Percentiles rank a stretch among this genome's conserved stretches.
Evolutionary conservation across 805 yeast genomes (phyloP).

Genomic region (Saccharomycopsis vini): DNA sequence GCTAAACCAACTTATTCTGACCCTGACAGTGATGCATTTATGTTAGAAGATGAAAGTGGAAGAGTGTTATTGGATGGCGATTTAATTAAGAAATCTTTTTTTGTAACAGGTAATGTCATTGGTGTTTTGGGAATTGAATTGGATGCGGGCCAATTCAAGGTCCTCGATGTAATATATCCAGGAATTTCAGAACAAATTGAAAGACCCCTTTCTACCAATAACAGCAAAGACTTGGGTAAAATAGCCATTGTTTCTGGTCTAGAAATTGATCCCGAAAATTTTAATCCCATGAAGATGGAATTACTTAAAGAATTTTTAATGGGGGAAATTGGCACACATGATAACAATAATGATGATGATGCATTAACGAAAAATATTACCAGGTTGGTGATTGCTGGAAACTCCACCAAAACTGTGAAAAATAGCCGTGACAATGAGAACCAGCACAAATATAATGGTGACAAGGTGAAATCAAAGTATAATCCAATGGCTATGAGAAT

Average conservation of each 20-base stretch:
- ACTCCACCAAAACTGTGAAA: conserved; percentile 38
- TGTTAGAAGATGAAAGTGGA: conserved; percentile 91
- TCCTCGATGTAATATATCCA: conserved; percentile 73
- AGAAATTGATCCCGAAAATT: conserved; percentile 39
- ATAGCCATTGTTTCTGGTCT: conserved; percentile 76
- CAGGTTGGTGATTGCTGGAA: conserved; percentile 63
- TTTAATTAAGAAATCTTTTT: conserved; percentile 41
- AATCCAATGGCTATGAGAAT: conserved; percentile 38
- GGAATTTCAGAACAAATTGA: conserved; percentile 48
- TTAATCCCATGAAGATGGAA: conserved; percentile 35
- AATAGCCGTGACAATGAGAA: conserved; percentile 22
- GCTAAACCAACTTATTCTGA: conserved; percentile 42
- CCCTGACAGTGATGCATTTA: conserved; percentile 46
- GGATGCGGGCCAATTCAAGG: conserved; percentile 74
- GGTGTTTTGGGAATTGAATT: conserved; percentile 84
- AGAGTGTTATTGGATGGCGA: conserved; percentile 60
- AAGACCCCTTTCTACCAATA: conserved; percentile 21
- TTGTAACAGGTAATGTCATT: conserved; percentile 85
- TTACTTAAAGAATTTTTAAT: conserved; percentile 58
- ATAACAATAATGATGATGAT: conserved; percentile 14
- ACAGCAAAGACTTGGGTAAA: too few species aligned
- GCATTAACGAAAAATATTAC: conserved; percentile 28
- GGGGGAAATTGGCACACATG: conserved; percentile 52
- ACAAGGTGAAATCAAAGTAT: conserved; percentile 45
- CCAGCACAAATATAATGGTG: conserved; percentile 32